Conservation (phyloP, 2,329 filamentous ascomycete species). For the Penicillium sp. region DNA sequence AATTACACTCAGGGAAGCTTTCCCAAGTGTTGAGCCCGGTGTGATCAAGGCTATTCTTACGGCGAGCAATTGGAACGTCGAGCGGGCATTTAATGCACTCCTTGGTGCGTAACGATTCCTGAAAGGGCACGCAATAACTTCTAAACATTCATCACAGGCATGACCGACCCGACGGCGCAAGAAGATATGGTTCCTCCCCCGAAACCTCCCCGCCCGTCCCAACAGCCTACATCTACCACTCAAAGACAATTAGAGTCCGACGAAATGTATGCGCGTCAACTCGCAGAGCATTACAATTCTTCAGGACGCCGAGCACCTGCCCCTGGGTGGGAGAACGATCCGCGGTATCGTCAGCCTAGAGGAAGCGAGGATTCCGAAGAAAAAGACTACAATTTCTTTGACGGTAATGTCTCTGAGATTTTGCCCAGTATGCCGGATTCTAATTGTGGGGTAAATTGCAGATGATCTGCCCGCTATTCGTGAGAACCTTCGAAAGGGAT, state of each 20-base stretch:
- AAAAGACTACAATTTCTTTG: slow-evolving; percentile 84
- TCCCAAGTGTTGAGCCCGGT: slow-evolving; percentile 74
- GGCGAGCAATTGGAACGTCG: slow-evolving; percentile 82
- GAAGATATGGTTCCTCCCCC: slow-evolving; percentile 64
- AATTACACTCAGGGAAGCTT: slow-evolving; percentile 87
- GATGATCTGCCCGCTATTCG: slow-evolving; percentile 92
- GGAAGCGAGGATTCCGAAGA: slow-evolving; percentile 62
- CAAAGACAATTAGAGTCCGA: slow-evolving; percentile 84
- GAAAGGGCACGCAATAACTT: background rate
- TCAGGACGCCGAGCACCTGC: slow-evolving; percentile 33
- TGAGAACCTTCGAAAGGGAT: slow-evolving; percentile 91
- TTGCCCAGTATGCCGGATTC: background rate
- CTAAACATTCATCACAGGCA: slow-evolving; percentile 50
- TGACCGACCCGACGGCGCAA: slow-evolving; percentile 76
- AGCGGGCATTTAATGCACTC: slow-evolving; percentile 92
- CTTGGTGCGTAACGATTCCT: slow-evolving; percentile 58
- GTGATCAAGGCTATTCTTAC: slow-evolving; percentile 85
- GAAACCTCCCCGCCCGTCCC: slow-evolving; percentile 74
- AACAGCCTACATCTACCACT: slow-evolving; percentile 52
- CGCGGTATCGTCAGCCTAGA: slow-evolving; percentile 45
- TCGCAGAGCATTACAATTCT: slow-evolving; percentile 82
- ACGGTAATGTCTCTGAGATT: slow-evolving; percentile 51
- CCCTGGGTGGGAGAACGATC: slow-evolving; percentile 31
- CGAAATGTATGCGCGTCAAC: slow-evolving; percentile 85
- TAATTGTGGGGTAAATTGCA: slow-evolving; percentile 26